These are phyloP conservation scores for Linanthus parryae DNA, from an alignment of 148 eudicot genomes.

Conservation along the genomic window DNA sequence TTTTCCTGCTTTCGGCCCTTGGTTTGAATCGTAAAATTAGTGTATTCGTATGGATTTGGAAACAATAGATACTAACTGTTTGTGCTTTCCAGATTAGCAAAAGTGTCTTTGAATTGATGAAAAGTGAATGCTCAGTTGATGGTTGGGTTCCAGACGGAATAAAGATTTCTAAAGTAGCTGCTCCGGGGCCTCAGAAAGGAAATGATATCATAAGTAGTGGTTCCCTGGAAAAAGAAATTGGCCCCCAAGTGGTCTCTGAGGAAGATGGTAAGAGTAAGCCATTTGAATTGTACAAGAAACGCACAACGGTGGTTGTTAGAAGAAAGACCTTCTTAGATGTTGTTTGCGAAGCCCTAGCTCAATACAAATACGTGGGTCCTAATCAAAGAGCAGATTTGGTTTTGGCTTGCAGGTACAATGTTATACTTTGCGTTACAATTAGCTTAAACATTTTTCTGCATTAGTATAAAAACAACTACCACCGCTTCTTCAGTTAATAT, in stretches of 20 bases:
- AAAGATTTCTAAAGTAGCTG: conserved; percentile 20
- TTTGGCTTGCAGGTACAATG: conserved; percentile 83
- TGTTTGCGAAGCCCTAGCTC: conserved; percentile 76
- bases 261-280: conserved; percentile 37
- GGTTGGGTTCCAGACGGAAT: conserved; percentile 20
- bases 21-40: background rate
- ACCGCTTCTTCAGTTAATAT: too few species aligned
- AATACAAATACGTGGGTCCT: conserved; percentile 82
- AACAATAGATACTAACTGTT: background rate
- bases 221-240: conserved; percentile 24
- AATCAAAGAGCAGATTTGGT: conserved; percentile 86
- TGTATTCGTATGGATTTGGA: background rate
- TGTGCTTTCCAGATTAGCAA: conserved; percentile 59
- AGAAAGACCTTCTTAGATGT: conserved; percentile 70
- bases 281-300: conserved; percentile 73
- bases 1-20: too few species aligned
- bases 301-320: conserved; percentile 61
- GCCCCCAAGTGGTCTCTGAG: conserved; percentile 18
- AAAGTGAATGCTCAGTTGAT: conserved; percentile 37
- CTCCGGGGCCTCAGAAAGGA: conserved; percentile 19
- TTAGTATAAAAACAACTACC: too few species aligned
- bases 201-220: conserved; percentile 12
- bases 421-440: too few species aligned
- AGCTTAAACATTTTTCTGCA: too few species aligned
- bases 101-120: conserved; percentile 79